phyloP scores from a whole-genome alignment of 768 basidiomycete genomes.

The Lactarius hengduanensis region DNA sequence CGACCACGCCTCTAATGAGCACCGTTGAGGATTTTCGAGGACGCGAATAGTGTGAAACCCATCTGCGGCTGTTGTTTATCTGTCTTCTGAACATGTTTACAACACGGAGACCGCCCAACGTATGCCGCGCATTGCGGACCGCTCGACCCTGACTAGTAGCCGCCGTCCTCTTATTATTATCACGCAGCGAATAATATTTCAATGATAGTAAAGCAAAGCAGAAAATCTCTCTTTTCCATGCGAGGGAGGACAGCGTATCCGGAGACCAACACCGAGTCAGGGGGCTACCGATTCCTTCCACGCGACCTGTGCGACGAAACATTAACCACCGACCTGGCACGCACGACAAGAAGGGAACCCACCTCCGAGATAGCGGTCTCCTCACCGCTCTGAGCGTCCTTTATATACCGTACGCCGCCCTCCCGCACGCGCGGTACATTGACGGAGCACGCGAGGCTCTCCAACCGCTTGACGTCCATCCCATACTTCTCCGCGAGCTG shows the following conservation, averaged over 20 bases:
- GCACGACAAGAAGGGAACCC: slow-evolving; percentile 30
- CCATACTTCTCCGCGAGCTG: slow-evolving; percentile 53
- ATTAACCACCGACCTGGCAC: not conserved
- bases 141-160: not conserved
- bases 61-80: slow-evolving; percentile 10
- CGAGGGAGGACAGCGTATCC: not conserved
- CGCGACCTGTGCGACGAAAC: slow-evolving; percentile 1
- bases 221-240: not conserved
- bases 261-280: not conserved
- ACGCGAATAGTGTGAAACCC: slow-evolving; percentile 7
- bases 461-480: slow-evolving; percentile 52
- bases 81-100: slow-evolving; percentile 21
- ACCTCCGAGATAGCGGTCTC: slow-evolving; percentile 54
- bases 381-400: slow-evolving; percentile 46
- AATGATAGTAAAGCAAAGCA: not conserved
- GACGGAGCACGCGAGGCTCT: slow-evolving; percentile 53
- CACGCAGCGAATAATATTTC: not conserved
- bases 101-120: not conserved
- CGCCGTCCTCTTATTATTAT: not conserved
- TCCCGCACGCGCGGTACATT: slow-evolving; percentile 62
- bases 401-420: slow-evolving; percentile 29
- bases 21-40: slow-evolving; percentile 1
- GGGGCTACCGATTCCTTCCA: slow-evolving; percentile 14
- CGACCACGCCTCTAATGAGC: slow-evolving; percentile 10
- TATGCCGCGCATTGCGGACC: not conserved